These are phyloP conservation scores for Cunninghamia lanceolata DNA, from an alignment of 75 land plant species.

Conservation along the genomic window DNA sequence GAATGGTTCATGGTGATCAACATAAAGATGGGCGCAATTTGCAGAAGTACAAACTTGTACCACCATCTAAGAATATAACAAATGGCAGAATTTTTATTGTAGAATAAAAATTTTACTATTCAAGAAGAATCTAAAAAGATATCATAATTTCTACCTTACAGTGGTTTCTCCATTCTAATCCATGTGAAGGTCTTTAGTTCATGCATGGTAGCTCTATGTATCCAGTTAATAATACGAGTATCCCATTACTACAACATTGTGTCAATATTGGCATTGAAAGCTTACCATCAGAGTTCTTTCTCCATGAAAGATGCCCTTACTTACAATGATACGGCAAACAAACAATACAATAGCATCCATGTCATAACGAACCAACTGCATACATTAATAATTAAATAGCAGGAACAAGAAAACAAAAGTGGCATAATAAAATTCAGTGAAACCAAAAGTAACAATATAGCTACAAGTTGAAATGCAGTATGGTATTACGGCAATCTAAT, in stretches of 20 bases:
- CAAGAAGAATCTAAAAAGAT: background rate
- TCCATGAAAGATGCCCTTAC: background rate
- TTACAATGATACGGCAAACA: background rate
- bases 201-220: background rate
- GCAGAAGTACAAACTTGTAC: background rate
- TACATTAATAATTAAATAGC: no score
- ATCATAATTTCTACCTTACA: background rate
- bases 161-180: background rate
- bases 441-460: background rate
- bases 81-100: background rate
- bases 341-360: background rate
- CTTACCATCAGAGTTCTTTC: background rate
- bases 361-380: background rate
- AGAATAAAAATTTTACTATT: background rate
- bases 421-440: background rate
- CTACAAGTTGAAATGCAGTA: background rate
- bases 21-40: background rate
- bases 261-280: background rate
- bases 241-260: background rate
- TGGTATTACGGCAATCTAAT: background rate
- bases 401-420: no score
- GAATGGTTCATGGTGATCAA: background rate
- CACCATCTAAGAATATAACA: background rate
- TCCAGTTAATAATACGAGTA: background rate
- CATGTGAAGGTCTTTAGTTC: background rate